phyloP scores from a whole-genome alignment of 129 eudicot species.

The Rutidosis leptorrhynchoides region DNA sequence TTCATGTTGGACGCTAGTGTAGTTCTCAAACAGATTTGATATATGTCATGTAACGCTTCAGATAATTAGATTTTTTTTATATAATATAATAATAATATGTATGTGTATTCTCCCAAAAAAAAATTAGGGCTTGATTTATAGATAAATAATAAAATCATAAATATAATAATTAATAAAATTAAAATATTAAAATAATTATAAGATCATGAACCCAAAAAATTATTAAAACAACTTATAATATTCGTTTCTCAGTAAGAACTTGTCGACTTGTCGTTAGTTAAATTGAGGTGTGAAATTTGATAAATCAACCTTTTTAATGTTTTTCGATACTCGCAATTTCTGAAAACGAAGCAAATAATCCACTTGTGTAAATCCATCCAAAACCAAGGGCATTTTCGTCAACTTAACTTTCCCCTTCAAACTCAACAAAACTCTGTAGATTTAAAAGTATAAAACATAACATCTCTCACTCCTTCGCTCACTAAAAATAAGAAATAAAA shows the following conservation, averaged over 20 bases:
- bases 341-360: slow-evolving; percentile 35
- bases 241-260: slow-evolving; percentile 22
- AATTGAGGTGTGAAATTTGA: slow-evolving; percentile 26
- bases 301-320: slow-evolving; percentile 32
- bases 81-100: too few relatives aligned
- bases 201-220: too few relatives aligned
- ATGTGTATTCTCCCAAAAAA: too few relatives aligned
- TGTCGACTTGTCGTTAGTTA: slow-evolving; percentile 30
- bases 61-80: too few relatives aligned
- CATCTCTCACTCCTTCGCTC: slow-evolving; percentile 1
- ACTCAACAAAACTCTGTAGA: slow-evolving; percentile 29
- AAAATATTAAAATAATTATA: too few relatives aligned
- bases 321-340: slow-evolving; percentile 28
- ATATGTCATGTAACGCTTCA: too few relatives aligned
- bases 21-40: too few relatives aligned
- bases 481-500: not conserved
- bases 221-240: too few relatives aligned
- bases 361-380: slow-evolving; percentile 18
- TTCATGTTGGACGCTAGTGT: too few relatives aligned
- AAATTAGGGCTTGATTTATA: too few relatives aligned
- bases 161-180: too few relatives aligned
- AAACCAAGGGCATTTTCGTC: slow-evolving; percentile 22
- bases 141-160: too few relatives aligned
- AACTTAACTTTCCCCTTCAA: slow-evolving; percentile 2
- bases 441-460: not conserved